Evolutionary conservation across 768 basidiomycete genomes (phyloP).

Genomic region (Rhodosporidiobolus odoratus): DNA sequence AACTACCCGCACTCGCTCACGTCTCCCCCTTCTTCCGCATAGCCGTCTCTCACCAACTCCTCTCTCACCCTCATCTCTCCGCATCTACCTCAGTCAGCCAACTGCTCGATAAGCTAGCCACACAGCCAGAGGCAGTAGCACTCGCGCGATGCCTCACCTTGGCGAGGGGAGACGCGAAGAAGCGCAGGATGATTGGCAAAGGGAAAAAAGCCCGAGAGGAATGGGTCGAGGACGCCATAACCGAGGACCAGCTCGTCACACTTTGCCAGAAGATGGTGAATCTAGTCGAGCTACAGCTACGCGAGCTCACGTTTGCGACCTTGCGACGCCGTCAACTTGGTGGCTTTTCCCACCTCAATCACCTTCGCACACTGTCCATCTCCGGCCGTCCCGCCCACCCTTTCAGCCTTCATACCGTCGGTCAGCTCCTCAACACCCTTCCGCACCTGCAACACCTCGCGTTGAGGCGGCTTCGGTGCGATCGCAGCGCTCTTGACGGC

Average conservation of each 20-base stretch:
- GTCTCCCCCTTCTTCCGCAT: not conserved
- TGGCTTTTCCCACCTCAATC: not conserved
- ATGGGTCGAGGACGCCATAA: constrained; percentile 7
- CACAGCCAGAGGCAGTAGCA: fast-evolving
- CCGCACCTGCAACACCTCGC: constrained; percentile 9
- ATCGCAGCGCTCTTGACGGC: not conserved
- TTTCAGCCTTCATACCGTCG: constrained; percentile 36
- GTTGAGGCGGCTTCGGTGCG: constrained; percentile 3
- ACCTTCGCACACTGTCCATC: constrained; percentile 10
- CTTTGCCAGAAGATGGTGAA: not conserved
- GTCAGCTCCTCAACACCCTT: constrained; percentile 7
- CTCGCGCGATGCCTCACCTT: not conserved
- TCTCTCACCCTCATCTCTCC: not conserved
- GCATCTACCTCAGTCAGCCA: not conserved
- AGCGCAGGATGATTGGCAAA: not conserved
- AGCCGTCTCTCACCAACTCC: not conserved
- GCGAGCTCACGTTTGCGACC: not conserved
- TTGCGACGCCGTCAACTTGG: constrained; percentile 20
- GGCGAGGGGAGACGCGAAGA: not conserved
- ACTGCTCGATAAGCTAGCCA: not conserved
- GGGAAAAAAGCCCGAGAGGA: not conserved
- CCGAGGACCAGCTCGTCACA: constrained; percentile 17
- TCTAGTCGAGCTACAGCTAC: not conserved
- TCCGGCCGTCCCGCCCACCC: not conserved
- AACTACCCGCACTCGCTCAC: not conserved